A percentile compares a stretch with the other conserved stretches of the same genome.
Evolutionary conservation across 768 basidiomycete genomes (phyloP).

Genomic region (Hygrophorus russula): DNA sequence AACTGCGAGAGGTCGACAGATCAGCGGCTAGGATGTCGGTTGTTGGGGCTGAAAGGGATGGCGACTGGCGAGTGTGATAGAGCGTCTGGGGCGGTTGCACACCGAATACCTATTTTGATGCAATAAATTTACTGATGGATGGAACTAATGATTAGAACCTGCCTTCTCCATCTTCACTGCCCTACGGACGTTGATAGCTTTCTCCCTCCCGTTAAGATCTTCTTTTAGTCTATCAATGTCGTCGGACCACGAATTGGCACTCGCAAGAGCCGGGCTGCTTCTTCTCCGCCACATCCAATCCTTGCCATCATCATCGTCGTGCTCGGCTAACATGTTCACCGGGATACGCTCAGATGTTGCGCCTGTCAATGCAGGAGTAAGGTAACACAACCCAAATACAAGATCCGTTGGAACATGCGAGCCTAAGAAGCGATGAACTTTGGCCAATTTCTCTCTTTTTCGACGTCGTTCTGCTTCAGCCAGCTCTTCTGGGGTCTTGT

Average conservation of each 20-base stretch:
- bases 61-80: slow-evolving; percentile 54
- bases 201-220: slow-evolving; percentile 61
- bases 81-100: slow-evolving; percentile 69
- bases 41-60: slow-evolving; percentile 22
- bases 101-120: slow-evolving; percentile 59
- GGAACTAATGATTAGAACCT: slow-evolving; percentile 7
- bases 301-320: slow-evolving; percentile 16
- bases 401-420: slow-evolving; percentile 65
- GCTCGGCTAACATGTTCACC: no score
- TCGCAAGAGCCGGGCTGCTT: slow-evolving; percentile 41
- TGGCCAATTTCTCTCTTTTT: slow-evolving; percentile 69
- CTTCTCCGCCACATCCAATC: slow-evolving; percentile 38
- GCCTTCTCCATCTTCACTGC: slow-evolving; percentile 88
- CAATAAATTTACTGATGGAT: slow-evolving; percentile 1
- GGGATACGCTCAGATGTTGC: no score
- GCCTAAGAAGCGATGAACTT: slow-evolving; percentile 79
- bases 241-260: slow-evolving; percentile 38
- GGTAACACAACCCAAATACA: slow-evolving; percentile 33
- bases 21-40: slow-evolving; percentile 2
- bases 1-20: slow-evolving; percentile 1
- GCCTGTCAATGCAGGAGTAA: no score
- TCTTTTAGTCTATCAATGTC: slow-evolving; percentile 55
- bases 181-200: slow-evolving; percentile 67
- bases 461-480: slow-evolving; percentile 53
- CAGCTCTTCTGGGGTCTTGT: slow-evolving; percentile 37